Percentiles rank a stretch among this genome's conserved stretches.
phyloP scores from a whole-genome alignment of 805 yeast species.

The Hanseniaspora valbyensis region DNA sequence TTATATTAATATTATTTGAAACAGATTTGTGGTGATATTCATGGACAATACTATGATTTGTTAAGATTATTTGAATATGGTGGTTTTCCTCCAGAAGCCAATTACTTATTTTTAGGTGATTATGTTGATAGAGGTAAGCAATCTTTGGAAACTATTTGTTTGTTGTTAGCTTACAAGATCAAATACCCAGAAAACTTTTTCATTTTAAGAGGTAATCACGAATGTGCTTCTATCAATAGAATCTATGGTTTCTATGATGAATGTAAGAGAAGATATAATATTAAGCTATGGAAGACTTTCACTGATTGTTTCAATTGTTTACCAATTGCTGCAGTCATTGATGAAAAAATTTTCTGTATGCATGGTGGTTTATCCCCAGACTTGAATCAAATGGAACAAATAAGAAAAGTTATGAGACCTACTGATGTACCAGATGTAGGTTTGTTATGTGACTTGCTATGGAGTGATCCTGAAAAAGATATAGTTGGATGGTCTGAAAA shows the following conservation, averaged over 20 bases:
- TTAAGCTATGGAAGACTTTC: slow-evolving; percentile 96
- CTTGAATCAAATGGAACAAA: slow-evolving; percentile 95
- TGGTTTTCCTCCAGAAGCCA: slow-evolving; percentile 98
- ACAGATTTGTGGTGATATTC: slow-evolving; percentile 89
- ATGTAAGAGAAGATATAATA: slow-evolving; percentile 95
- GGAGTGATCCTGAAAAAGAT: slow-evolving; percentile 99
- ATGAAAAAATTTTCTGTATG: slow-evolving; percentile 96
- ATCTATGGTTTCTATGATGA: slow-evolving; percentile 97
- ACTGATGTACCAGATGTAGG: slow-evolving; percentile 99
- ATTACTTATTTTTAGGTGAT: slow-evolving; percentile 90
- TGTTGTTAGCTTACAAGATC: slow-evolving; percentile 87
- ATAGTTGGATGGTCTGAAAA: slow-evolving; percentile 98
- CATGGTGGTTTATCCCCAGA: slow-evolving; percentile 98
- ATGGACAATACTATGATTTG: slow-evolving; percentile 94
- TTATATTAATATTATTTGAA: neutral
- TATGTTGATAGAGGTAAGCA: slow-evolving; percentile 98
- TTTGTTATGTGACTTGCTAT: slow-evolving; percentile 82
- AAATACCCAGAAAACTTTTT: slow-evolving; percentile 97
- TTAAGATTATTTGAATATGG: slow-evolving; percentile 94
- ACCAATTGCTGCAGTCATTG: slow-evolving; percentile 97
- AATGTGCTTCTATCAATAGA: slow-evolving; percentile 95
- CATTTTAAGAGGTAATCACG: slow-evolving; percentile 95
- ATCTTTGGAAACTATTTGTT: slow-evolving; percentile 89
- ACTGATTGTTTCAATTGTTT: slow-evolving; percentile 97
- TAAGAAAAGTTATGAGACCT: slow-evolving; percentile 97